phyloP scores from a whole-genome alignment of 768 basidiomycete genomes.

The Leccinum olivaceopallidum region DNA sequence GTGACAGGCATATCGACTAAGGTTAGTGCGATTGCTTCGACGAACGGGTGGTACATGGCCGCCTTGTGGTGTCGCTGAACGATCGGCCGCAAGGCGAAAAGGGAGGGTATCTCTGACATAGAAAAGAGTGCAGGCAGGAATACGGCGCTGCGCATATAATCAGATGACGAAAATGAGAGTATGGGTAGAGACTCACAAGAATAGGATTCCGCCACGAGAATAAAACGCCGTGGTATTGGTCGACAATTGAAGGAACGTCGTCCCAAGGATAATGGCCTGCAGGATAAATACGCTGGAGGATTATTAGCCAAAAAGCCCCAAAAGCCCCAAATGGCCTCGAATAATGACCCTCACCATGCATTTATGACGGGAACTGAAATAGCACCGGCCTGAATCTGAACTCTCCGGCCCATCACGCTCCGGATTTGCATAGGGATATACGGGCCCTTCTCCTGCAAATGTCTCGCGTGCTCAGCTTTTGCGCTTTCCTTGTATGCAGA shows the following conservation, averaged over 20 bases:
- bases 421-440: constrained; percentile 51
- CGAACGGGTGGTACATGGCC: constrained; percentile 53
- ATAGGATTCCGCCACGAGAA: constrained; percentile 77
- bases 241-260: constrained; percentile 47
- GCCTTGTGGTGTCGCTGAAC: constrained; percentile 43
- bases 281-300: constrained; percentile 38
- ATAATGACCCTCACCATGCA: constrained; percentile 12
- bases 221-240: constrained; percentile 35
- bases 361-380: constrained; percentile 35
- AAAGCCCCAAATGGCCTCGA: background rate
- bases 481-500: constrained; percentile 50
- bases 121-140: constrained; percentile 58
- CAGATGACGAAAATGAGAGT: background rate
- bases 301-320: background rate
- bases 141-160: constrained; percentile 41
- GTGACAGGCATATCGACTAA: constrained; percentile 49
- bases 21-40: constrained; percentile 46
- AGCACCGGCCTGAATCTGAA: constrained; percentile 47
- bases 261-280: constrained; percentile 37
- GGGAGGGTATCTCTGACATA: constrained; percentile 58
- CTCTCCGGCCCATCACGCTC: constrained; percentile 44
- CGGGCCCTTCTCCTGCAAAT: constrained; percentile 43
- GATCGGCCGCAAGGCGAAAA: constrained; percentile 47
- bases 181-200: constrained; percentile 54
- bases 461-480: constrained; percentile 51